phyloP scores from a whole-genome alignment of 108 stramenopile species.

The Epithemia pelagica region DNA sequence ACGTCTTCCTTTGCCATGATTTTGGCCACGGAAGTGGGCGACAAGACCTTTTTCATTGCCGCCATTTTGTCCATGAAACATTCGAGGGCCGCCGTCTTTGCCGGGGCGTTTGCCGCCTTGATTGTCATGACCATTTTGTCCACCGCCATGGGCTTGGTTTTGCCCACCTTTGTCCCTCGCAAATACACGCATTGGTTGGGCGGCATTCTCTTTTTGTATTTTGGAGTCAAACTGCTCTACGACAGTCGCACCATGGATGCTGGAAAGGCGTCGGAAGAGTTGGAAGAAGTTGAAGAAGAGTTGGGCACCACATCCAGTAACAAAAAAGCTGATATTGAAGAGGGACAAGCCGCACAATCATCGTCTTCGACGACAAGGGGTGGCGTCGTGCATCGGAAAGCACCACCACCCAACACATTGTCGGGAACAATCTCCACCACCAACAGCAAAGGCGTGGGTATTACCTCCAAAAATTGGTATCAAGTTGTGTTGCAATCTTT shows the following conservation, averaged over 20 bases:
- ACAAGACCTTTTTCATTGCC: conserved; percentile 99
- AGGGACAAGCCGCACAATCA: conserved; percentile 6
- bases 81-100: conserved; percentile 85
- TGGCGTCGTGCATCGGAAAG: no score
- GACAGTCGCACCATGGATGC: conserved; percentile 80
- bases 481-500: conserved; percentile 82
- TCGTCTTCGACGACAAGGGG: no score
- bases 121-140: conserved; percentile 93
- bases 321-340: conserved; percentile 45
- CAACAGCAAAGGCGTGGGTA: no score
- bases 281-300: conserved; percentile 98
- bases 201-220: conserved; percentile 94
- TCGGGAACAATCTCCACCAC: no score
- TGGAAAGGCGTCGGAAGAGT: conserved; percentile 87
- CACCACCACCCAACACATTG: no score
- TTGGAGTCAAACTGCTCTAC: conserved; percentile 88
- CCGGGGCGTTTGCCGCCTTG: conserved; percentile 85
- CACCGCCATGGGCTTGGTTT: conserved; percentile 87
- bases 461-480: conserved; percentile 24
- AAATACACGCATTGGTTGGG: conserved; percentile 93
- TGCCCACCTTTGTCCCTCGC: conserved; percentile 83
- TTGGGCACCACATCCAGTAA: conserved; percentile 54
- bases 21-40: conserved; percentile 98
- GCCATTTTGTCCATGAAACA: conserved; percentile 95
- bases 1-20: conserved; percentile 82